A percentile compares a stretch with the other conserved stretches of the same genome.
These are phyloP conservation scores for Juglanconis sp. DNA, from an alignment of 2,329 filamentous ascomycete species.

Conservation along the genomic window DNA sequence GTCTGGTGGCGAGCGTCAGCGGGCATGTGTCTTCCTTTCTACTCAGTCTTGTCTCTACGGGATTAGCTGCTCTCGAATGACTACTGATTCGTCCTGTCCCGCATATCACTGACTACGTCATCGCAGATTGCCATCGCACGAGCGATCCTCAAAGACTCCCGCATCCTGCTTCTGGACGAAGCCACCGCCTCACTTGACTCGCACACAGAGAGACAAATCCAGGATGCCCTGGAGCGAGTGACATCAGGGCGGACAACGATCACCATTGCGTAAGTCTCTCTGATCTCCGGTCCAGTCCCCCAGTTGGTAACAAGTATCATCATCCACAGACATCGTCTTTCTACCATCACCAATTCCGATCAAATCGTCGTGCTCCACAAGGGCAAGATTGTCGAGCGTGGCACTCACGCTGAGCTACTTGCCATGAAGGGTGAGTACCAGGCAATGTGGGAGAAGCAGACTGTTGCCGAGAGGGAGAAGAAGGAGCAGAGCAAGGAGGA, in stretches of 20 bases:
- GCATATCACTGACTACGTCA: neutral
- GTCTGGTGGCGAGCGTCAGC: slow-evolving; percentile 89
- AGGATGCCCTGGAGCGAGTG: slow-evolving; percentile 45
- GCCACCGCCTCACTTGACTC: slow-evolving; percentile 89
- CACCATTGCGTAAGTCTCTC: slow-evolving; percentile 42
- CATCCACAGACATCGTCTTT: slow-evolving; percentile 47
- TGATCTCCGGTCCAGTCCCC: neutral
- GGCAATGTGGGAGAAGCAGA: slow-evolving; percentile 53
- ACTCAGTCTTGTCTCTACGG: neutral
- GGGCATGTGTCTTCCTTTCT: slow-evolving; percentile 38
- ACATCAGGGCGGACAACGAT: slow-evolving; percentile 47
- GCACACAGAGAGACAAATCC: slow-evolving; percentile 90
- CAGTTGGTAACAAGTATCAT: neutral
- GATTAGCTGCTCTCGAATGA: too few species aligned
- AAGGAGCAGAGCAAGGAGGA: slow-evolving; percentile 19
- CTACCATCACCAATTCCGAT: slow-evolving; percentile 54
- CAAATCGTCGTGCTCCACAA: slow-evolving; percentile 52
- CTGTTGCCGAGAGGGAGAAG: slow-evolving; percentile 37
- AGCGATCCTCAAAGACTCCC: slow-evolving; percentile 87
- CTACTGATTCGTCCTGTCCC: too few species aligned
- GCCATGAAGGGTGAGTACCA: slow-evolving; percentile 44
- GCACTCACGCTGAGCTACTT: slow-evolving; percentile 47
- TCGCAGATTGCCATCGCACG: slow-evolving; percentile 73
- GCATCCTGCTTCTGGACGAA: slow-evolving; percentile 90
- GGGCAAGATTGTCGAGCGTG: slow-evolving; percentile 48